phyloP scores from a whole-genome alignment of 2,329 filamentous ascomycete genomes.

The Venturia nashicola region DNA sequence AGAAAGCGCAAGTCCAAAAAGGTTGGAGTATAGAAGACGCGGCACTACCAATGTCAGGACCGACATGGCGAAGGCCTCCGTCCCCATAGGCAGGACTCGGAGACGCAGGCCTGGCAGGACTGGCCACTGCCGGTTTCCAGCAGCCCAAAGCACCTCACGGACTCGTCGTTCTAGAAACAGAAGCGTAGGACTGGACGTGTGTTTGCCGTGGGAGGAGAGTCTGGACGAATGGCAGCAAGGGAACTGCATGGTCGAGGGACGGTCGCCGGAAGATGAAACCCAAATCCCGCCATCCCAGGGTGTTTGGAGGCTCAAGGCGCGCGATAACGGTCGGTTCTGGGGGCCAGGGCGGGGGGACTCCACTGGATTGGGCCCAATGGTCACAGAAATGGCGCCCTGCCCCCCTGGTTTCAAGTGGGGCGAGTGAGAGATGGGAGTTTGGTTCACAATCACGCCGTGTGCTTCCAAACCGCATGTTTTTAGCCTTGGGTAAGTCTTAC shows the following conservation, averaged over 20 bases:
- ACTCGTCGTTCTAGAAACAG: constrained; percentile 1
- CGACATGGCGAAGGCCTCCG: background rate
- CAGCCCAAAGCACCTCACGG: constrained; percentile 1
- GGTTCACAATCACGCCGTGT: too few relatives aligned
- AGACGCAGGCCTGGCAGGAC: background rate
- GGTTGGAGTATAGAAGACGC: too few relatives aligned
- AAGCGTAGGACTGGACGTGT: constrained; percentile 1
- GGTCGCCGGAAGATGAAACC: background rate
- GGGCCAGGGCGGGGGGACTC: background rate
- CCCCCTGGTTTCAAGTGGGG: background rate
- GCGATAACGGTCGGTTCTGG: background rate
- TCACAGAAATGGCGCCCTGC: background rate
- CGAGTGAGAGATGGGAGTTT: background rate
- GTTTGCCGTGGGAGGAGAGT: background rate
- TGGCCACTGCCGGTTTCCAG: background rate
- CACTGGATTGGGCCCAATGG: background rate
- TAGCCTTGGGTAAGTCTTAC: too few relatives aligned
- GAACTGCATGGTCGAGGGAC: background rate
- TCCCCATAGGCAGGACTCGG: background rate
- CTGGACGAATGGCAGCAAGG: background rate
- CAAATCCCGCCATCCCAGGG: background rate
- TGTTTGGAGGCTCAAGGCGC: background rate
- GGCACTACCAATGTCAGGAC: background rate
- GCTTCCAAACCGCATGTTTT: too few relatives aligned
- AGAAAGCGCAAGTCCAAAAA: background rate